Evolutionary conservation across 148 eudicot genomes (phyloP), one percentile per base, ranked within the genome.

Genomic region (Amaranthus cruentus): DNA sequence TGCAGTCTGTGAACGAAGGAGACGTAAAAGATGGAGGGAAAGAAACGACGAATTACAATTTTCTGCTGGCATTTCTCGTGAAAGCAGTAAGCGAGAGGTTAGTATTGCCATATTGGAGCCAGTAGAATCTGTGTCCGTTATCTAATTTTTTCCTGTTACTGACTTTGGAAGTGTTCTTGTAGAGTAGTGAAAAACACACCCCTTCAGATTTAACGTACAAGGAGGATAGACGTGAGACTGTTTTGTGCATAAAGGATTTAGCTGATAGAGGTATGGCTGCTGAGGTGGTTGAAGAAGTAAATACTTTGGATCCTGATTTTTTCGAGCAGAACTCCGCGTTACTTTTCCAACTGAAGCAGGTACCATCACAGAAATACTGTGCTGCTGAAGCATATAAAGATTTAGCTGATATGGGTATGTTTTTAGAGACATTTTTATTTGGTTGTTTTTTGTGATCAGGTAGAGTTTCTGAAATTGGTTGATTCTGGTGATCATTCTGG

Each of bases 331-430:
- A 95, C 66, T 81, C 90, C 8, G 57, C 75, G 62, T 79, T 91
- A 83, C 83, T 95, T 18, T 91, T 95, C 85, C 97, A 91, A 81
- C 84, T 95, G 77, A 95, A 95, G 86, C 96, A 88, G 98, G 98
- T 95, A 75, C 18, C 43, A 60, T 18, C 8, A 2, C 7, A 7
- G 4, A 11, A 62, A 38, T 9, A 18, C 3, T 47, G 70, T 67
- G 46, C 14, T 49, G 42, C 50, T 11, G 65, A 63, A 46, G 50
- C 14, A 53, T 28, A 28, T 28, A 28, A 28, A 28, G 38, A 28
- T 28, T 28, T 28, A 28, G 38, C 38, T 28, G 38, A 28, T 28
- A 28, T 28, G 38, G 38, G 38, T 28, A 28, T 42, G 55, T 14
- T 38, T 51, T 15, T 14, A 21, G 44, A 7, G 28, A 6, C 59